Evolutionary conservation across 805 yeast species (phyloP), one percentile per base, ranked within the genome.

Genomic region (Hanseniaspora hatyaiensis): DNA sequence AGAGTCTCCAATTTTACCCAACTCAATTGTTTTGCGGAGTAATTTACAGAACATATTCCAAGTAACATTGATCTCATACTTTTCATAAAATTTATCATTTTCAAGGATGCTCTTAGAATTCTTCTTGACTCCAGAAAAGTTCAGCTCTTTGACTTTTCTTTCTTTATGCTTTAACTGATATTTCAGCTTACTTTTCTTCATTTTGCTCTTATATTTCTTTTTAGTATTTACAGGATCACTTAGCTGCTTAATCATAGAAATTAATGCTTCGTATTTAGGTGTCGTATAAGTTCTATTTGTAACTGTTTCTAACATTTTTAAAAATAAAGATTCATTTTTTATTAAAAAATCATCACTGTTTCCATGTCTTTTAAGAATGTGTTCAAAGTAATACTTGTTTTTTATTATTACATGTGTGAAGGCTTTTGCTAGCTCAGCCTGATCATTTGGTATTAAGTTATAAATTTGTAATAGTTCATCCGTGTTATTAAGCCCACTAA

Each of bases 281-380:
- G 26, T 4, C 4, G 5, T 22, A 20, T 34, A 20, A 15, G 23
- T 43, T 9, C 19, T 29, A n/a, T 26, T 26, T 20, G 12, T 23
- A 15, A 57, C 41, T 18, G 50, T 40, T 36, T 58, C 58, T 5
- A 60, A 53, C 9, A 51, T 49, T 19, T 49, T 44, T 12, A 57
- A 20, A 3, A 59, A 47, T 4, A 40, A 29, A 1, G 57, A 53
- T 32, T 61, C 50, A 11, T 60, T 59, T 6, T 29, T 23, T 2
- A 58, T 53, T 6, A 62, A 60, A 5, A 61, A 53, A 33, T 53
- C 46, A 29, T 57, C 55, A 62, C 63, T 59, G 44, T 59, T 64
- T 3, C 46, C 46, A 50, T 62, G 64, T 34, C 54, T 52, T 23
- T 54, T 57, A 8, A 45, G 2, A 6, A 45, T 23, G 9, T 45